Evolutionary conservation across 805 yeast genomes (phyloP).

Genomic region (Yarrowia yakushimensis): DNA sequence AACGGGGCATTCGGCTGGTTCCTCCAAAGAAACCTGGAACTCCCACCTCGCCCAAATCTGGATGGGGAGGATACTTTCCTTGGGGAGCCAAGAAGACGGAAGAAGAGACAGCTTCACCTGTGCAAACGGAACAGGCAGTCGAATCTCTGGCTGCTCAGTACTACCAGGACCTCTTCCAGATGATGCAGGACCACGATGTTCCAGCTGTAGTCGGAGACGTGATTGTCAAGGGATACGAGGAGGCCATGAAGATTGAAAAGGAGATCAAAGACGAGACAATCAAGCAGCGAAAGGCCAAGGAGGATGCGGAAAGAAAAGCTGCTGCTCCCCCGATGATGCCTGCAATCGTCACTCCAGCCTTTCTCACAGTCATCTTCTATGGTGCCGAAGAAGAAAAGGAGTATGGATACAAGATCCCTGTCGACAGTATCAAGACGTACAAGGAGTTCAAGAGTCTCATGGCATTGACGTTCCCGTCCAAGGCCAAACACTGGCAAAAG

Average conservation of each 20-base stretch:
- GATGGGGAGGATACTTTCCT: not conserved
- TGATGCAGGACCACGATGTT: slow-evolving; percentile 3
- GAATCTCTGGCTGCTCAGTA: slow-evolving; percentile 11
- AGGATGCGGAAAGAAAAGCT: not conserved
- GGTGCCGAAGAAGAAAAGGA: not conserved
- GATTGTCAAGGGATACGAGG: slow-evolving; percentile 13
- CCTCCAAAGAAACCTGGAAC: not conserved
- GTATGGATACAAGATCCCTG: slow-evolving; percentile 15
- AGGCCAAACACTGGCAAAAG: slow-evolving; percentile 13
- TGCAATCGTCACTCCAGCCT: not conserved
- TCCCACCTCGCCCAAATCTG: not conserved
- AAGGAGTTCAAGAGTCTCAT: slow-evolving; percentile 5
- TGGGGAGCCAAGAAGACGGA: not conserved
- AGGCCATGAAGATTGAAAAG: slow-evolving; percentile 9
- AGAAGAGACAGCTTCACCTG: not conserved
- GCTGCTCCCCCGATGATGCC: not conserved
- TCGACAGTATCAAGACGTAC: slow-evolving; percentile 7
- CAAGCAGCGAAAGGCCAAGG: not conserved
- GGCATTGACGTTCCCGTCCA: not conserved
- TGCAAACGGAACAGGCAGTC: not conserved
- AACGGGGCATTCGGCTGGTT: not conserved
- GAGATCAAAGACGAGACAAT: not conserved
- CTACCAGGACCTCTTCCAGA: slow-evolving; percentile 9
- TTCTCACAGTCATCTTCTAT: not conserved
- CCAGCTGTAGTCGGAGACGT: not conserved